Evolutionary conservation across 768 basidiomycete genomes (phyloP).

Genomic region (Lentinula boryana): DNA sequence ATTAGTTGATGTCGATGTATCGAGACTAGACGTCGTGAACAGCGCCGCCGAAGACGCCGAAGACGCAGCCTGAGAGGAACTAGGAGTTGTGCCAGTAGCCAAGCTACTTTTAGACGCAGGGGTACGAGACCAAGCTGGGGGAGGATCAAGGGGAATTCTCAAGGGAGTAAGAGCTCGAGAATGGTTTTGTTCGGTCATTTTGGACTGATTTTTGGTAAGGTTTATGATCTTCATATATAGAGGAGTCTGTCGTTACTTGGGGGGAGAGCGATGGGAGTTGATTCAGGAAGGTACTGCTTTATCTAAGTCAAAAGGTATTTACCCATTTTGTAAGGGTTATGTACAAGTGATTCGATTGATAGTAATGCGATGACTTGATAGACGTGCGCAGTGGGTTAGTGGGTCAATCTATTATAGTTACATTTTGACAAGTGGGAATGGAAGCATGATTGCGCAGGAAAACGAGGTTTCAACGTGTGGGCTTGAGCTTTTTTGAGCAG

Average conservation of each 20-base stretch:
- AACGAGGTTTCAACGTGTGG: conserved; percentile 3
- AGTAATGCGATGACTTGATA: background rate
- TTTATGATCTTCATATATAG: background rate
- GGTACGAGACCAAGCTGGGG: background rate
- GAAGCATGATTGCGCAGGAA: background rate
- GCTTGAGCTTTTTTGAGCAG: background rate
- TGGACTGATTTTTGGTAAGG: background rate
- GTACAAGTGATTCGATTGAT: background rate
- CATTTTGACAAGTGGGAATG: background rate
- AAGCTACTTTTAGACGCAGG: background rate
- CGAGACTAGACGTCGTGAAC: background rate
- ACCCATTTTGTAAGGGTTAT: background rate
- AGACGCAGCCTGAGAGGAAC: background rate
- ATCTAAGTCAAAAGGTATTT: background rate
- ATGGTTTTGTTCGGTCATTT: background rate
- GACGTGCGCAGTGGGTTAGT: background rate
- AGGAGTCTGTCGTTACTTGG: background rate
- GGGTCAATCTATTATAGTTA: background rate
- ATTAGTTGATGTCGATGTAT: background rate
- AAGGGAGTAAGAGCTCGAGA: background rate
- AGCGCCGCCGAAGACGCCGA: background rate
- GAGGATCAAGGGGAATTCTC: background rate
- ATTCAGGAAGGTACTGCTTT: background rate
- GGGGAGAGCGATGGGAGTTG: background rate
- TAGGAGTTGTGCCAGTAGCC: background rate